Base-by-base conservation (phyloP, 805 yeast species). In the Starmerella asiatica region DNA sequence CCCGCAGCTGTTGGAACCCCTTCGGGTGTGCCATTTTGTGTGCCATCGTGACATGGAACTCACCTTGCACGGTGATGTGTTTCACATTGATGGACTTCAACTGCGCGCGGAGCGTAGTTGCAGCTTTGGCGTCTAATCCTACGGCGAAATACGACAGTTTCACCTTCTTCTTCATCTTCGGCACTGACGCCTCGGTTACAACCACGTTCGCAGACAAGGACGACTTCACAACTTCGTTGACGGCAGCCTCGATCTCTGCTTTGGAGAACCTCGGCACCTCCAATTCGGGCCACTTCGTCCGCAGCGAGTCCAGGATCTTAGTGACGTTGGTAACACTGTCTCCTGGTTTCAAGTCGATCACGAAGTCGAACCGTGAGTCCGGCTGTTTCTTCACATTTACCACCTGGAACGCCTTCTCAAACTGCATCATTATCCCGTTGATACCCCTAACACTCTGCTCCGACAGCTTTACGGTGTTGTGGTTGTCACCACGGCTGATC, bases 401-500 rank as follows among this genome's bases (percentile, higher is more conserved):
- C 0, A 74, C 71, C 53, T 83, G 81, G 51, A 77, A 82, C 41
- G 91, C 62, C 4, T 65, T 64, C 34, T 81, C 63, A 52, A 88
- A 86, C 0, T 86, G 84, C 23, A 63, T 62, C 82, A 88, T 74
- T 24, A 91, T 77, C 17, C 66, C 69, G 26, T 64, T 58, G 0
- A 81, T 75, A 37, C 67, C 63, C 15, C 59, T 57, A 4, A 63
- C 63, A 8, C 76, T 74, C 40, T 69, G 66, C 3, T 59, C 52
- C 8, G 40, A 28, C 12, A 36, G 24, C 47, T 78, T 75, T 29
- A 91, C 81, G 2, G 86, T 74, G 56, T 81, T 94, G 56, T 91
- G 98, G 47, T 81, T 78, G 53, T 85, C 85, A 2, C 95, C 96
- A 50, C 98, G 68, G 2, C 55, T 53, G 5, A 65, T 36, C 0